Evolutionary conservation across 2,329 filamentous ascomycete genomes (phyloP).

Genomic region (Ophiosphaerella herpotricha): DNA sequence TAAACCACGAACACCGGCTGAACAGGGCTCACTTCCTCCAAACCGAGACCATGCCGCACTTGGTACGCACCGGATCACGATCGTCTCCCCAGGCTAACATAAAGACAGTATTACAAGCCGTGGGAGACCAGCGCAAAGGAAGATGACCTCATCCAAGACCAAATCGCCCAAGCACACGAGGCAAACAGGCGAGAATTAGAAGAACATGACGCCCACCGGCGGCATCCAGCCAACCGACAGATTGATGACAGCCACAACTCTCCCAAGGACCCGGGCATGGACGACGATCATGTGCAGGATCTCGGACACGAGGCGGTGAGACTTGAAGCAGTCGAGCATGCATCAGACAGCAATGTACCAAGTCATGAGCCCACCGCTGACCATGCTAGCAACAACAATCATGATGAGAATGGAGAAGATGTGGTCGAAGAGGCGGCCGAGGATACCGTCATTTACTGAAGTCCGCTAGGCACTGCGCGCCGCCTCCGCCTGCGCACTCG

Average conservation of each 20-base stretch:
- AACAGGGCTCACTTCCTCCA: conserved; percentile 73
- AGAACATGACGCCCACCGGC: conserved; percentile 60
- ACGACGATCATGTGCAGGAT: conserved; percentile 27
- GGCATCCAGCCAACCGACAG: conserved; percentile 31
- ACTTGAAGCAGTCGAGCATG: conserved; percentile 17
- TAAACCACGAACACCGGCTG: conserved; percentile 73
- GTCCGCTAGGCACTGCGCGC: conserved; percentile 3
- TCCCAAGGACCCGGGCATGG: conserved; percentile 30
- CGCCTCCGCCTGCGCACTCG: not conserved
- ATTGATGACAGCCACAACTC: conserved; percentile 28
- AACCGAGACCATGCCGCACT: conserved; percentile 71
- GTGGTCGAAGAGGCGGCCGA: conserved; percentile 79
- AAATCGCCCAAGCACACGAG: conserved; percentile 68
- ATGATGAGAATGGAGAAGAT: conserved; percentile 75
- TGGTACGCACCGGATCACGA: conserved; percentile 62
- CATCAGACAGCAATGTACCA: conserved; percentile 21
- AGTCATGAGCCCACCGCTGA: conserved; percentile 35
- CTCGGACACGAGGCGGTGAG: conserved; percentile 23
- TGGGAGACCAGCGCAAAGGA: conserved; percentile 75
- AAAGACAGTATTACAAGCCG: conserved; percentile 77
- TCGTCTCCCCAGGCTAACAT: conserved; percentile 28
- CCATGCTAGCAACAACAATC: conserved; percentile 51
- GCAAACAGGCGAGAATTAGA: conserved; percentile 67
- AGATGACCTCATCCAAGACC: conserved; percentile 70
- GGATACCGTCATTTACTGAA: conserved; percentile 87